Conservation (phyloP, 164 flowering plant species). For the Nymphaea colorata region DNA sequence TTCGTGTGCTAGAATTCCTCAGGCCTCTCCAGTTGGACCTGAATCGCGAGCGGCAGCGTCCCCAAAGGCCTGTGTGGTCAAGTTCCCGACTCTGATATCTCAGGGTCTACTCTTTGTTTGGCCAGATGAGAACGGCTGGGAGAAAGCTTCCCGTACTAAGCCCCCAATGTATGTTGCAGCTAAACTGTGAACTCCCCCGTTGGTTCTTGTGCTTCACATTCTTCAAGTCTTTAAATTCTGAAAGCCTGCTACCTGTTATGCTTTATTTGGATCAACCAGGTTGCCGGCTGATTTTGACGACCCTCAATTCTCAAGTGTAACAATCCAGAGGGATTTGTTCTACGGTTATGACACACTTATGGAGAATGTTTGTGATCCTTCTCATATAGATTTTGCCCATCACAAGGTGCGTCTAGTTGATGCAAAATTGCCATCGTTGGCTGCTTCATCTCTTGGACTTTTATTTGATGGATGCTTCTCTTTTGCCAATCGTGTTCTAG, state of each 20-base stretch:
- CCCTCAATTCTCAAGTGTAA: slow-evolving; percentile 76
- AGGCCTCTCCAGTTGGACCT: slow-evolving; percentile 69
- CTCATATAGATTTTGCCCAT: slow-evolving; percentile 97
- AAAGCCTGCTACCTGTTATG: background rate
- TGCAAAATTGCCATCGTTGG: too few species aligned
- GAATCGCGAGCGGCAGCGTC: slow-evolving; percentile 73
- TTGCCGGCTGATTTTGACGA: slow-evolving; percentile 85
- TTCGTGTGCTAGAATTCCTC: slow-evolving; percentile 72
- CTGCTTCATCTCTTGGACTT: too few species aligned
- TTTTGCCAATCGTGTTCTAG: too few species aligned
- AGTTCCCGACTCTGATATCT: slow-evolving; percentile 78
- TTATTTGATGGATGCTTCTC: too few species aligned
- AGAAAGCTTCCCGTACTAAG: slow-evolving; percentile 58
- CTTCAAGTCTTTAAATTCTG: background rate
- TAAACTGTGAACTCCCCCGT: background rate
- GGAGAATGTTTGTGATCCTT: slow-evolving; percentile 99
- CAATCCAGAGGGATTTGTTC: slow-evolving; percentile 85
- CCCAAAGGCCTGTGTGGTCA: slow-evolving; percentile 73
- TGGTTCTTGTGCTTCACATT: background rate
- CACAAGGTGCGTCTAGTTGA: slow-evolving; percentile 49
- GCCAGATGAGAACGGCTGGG: slow-evolving; percentile 96
- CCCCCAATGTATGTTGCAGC: slow-evolving; percentile 48
- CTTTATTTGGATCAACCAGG: slow-evolving; percentile 21
- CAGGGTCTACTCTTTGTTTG: slow-evolving; percentile 97
- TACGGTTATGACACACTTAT: slow-evolving; percentile 96